Percentiles rank a stretch among this genome's conserved stretches.
Conservation (phyloP, 805 yeast species). For the Wickerhamiella vanderwaltii region DNA sequence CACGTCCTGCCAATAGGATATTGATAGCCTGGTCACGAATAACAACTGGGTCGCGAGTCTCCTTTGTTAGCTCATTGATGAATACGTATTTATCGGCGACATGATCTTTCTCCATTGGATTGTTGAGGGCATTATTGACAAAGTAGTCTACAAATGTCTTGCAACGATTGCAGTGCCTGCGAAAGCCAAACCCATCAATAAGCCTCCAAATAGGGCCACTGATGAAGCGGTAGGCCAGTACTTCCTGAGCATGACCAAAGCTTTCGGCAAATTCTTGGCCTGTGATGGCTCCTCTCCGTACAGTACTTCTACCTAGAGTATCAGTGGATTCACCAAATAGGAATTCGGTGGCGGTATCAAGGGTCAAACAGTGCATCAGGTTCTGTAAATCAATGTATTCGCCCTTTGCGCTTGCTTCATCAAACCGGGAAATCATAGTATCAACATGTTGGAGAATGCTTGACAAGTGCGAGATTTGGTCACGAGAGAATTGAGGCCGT, state of each 20-base stretch:
- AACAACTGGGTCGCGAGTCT: slow-evolving; percentile 26
- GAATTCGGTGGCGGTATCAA: slow-evolving; percentile 23
- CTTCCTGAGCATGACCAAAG: slow-evolving; percentile 17
- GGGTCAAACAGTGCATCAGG: slow-evolving; percentile 19
- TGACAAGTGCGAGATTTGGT: slow-evolving; percentile 24
- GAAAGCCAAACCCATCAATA: slow-evolving; percentile 24
- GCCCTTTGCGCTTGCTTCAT: slow-evolving; percentile 11
- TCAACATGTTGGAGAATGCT: slow-evolving; percentile 17
- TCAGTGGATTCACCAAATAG: slow-evolving; percentile 21
- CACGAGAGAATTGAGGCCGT: slow-evolving; percentile 28
- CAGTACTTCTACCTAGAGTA: slow-evolving; percentile 14
- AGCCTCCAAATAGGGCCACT: slow-evolving; percentile 19
- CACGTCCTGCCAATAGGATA: slow-evolving; percentile 36
- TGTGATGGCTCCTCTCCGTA: not conserved
- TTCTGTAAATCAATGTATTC: slow-evolving; percentile 19
- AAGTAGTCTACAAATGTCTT: slow-evolving; percentile 31
- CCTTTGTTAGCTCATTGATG: slow-evolving; percentile 23
- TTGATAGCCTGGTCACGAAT: slow-evolving; percentile 35
- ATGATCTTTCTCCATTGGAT: slow-evolving; percentile 16
- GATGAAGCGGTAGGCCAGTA: slow-evolving; percentile 15
- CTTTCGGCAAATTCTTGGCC: slow-evolving; percentile 16
- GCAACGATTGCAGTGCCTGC: slow-evolving; percentile 25
- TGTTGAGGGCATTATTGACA: slow-evolving; percentile 31
- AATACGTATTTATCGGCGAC: slow-evolving; percentile 21
- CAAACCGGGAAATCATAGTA: slow-evolving; percentile 15